Conservation (phyloP, 306 rosid species). For the Begonia loranthoides region DNA sequence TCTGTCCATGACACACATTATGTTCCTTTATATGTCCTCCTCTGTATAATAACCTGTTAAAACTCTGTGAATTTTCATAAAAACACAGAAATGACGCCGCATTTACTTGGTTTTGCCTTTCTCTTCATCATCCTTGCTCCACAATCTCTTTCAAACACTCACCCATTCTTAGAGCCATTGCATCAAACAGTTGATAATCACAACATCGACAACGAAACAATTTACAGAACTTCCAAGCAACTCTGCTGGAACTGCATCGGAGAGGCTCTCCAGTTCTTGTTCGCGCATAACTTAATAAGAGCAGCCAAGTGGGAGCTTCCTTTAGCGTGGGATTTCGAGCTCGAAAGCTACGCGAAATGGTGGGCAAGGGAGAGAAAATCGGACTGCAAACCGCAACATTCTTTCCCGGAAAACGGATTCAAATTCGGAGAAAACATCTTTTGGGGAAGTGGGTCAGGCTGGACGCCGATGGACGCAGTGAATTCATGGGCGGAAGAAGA, state of each 20-base stretch:
- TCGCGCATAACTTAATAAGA: conserved; percentile 49
- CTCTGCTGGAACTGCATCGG: conserved; percentile 72
- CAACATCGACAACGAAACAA: conserved; percentile 41
- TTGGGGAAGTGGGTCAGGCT: conserved; percentile 69
- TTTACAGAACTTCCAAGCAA: conserved; percentile 49
- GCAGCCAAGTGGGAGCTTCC: conserved; percentile 63
- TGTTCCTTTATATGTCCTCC: too few relatives aligned
- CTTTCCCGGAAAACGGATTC: conserved; percentile 61
- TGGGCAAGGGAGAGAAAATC: conserved; percentile 56
- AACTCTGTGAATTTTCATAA: too few relatives aligned
- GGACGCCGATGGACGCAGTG: conserved; percentile 64
- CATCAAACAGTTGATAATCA: conserved; percentile 9
- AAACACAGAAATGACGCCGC: too few relatives aligned
- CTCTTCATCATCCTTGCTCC: too few relatives aligned
- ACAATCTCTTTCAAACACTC: too few relatives aligned
- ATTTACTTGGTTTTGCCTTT: too few relatives aligned
- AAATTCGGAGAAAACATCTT: conserved; percentile 73
- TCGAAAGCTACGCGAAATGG: conserved; percentile 63
- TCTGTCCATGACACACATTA: too few relatives aligned
- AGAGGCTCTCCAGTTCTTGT: conserved; percentile 60
- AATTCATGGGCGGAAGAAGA: conserved; percentile 55
- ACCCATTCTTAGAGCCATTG: too few relatives aligned
- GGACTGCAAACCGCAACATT: conserved; percentile 61
- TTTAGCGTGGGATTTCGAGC: conserved; percentile 51
- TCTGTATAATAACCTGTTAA: too few relatives aligned